A percentile compares a stretch with the other conserved stretches of the same genome.
Conservation (phyloP, 2,329 filamentous ascomycete genomes). For the Chaetomium sp. region DNA sequence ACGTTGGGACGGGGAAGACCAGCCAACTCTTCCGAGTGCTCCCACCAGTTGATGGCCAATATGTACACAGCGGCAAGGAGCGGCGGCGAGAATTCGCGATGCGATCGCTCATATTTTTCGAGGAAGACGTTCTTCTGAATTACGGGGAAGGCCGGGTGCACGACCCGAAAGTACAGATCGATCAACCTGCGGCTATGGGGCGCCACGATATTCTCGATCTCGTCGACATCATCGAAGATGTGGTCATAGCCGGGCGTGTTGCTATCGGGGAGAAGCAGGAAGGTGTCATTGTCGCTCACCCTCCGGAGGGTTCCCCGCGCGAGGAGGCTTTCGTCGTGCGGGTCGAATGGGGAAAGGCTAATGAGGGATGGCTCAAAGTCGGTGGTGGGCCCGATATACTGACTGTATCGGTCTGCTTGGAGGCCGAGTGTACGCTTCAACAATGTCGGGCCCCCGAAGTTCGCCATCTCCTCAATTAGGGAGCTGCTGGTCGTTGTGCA, state of each 20-base stretch:
- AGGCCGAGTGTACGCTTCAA: slow-evolving; percentile 67
- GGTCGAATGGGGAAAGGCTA: slow-evolving; percentile 72
- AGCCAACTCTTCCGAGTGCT: slow-evolving; percentile 61
- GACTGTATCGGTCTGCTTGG: slow-evolving; percentile 71
- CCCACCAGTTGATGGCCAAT: slow-evolving; percentile 83
- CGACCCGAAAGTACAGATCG: slow-evolving; percentile 72
- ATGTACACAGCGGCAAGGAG: slow-evolving; percentile 77
- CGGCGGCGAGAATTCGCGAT: slow-evolving; percentile 68
- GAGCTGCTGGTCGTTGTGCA: slow-evolving; percentile 57
- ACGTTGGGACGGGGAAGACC: slow-evolving; percentile 62
- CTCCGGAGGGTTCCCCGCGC: slow-evolving; percentile 64
- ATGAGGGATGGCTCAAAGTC: slow-evolving; percentile 80
- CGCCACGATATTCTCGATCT: slow-evolving; percentile 66
- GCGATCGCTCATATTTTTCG: slow-evolving; percentile 67
- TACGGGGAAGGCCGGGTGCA: slow-evolving; percentile 77
- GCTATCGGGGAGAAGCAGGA: slow-evolving; percentile 71
- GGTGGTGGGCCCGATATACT: slow-evolving; percentile 77
- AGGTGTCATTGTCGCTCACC: slow-evolving; percentile 71
- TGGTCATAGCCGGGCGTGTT: slow-evolving; percentile 67
- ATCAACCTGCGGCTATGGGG: slow-evolving; percentile 72
- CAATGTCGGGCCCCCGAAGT: slow-evolving; percentile 59
- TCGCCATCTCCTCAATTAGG: slow-evolving; percentile 63
- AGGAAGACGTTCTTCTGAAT: slow-evolving; percentile 75
- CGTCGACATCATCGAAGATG: slow-evolving; percentile 57
- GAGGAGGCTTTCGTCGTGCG: slow-evolving; percentile 71